Base-by-base conservation (phyloP, 371 early-diverging fungal species). In the Mortierella sp. region DNA sequence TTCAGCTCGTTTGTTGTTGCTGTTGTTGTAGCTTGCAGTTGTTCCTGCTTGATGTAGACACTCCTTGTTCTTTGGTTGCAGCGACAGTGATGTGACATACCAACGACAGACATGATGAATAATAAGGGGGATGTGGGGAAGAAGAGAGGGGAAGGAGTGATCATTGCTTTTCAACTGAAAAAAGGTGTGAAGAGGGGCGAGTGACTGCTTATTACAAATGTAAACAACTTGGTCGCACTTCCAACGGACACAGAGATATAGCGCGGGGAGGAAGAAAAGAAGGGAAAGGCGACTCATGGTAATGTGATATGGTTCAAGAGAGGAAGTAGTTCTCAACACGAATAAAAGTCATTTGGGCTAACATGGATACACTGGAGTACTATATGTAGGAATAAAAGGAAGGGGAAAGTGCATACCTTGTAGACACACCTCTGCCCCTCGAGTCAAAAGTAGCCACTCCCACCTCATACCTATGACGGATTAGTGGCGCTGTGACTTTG, bases 101-200 rank as follows among this genome's bases (percentile, higher is more conserved):
- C 81, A 66, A 80, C 81, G 70, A 80, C 81, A 70, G 77, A 76
- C 81, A 80, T 80, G 71, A 63, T 68, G 69, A 53, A 55, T 68
- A 47, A 67, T 45, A 52, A 66, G 39, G 50, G 39, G 44, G 64
- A 61, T 31, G 58, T 14, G 65, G 48, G 44, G 55, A 41, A 47
- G 52, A 14, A 64, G 55, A 29, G 41, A 11, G 45, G 31, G 29
- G 50, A 48, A 34, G 26, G 39, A 64, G n/a, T 40, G 64, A 72
- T 61, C 64, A 68, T 47, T 24, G 43, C 24, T 31, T 11, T 13
- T 64, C 37, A 45, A 6, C 7, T 44, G 31, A 58, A 40, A 37
- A 34, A 47, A 52, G 24, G 24, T 5, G 37, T 63, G 67, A 40
- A 41, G 37, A 41, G 22, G 55, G 16, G 26, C 40, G 41, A 43